phyloP scores from a whole-genome alignment of 352 stramenopile species.

The Pythium dissimile region DNA sequence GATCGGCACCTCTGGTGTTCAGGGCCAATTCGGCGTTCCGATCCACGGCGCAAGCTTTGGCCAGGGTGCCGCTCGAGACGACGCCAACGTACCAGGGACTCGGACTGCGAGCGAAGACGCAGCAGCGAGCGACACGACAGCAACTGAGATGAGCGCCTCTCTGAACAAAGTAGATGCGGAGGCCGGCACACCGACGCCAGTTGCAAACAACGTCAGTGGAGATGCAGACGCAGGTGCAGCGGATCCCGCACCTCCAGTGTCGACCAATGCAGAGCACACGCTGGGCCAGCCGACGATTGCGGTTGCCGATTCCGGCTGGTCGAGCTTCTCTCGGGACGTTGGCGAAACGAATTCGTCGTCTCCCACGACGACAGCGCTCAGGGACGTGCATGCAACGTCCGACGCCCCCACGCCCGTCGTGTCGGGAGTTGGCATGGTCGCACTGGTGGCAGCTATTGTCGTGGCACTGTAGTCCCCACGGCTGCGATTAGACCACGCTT shows the following conservation, averaged over 20 bases:
- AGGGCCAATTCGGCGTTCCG: background rate
- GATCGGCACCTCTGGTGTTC: background rate
- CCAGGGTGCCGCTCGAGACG: background rate
- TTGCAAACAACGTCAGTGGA: too few relatives aligned
- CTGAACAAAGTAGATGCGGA: too few relatives aligned
- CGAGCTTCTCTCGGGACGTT: constrained; percentile 8
- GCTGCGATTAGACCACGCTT: too few relatives aligned
- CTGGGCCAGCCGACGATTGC: constrained; percentile 13
- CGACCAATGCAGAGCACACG: too few relatives aligned
- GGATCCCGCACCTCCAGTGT: too few relatives aligned
- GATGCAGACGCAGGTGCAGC: too few relatives aligned
- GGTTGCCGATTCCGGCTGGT: constrained; percentile 10
- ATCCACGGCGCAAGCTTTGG: background rate
- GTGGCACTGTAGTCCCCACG: too few relatives aligned
- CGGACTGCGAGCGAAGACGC: background rate
- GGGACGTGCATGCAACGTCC: background rate
- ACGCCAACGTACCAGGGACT: background rate
- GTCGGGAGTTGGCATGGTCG: too few relatives aligned
- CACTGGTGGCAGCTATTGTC: too few relatives aligned
- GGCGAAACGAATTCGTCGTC: background rate
- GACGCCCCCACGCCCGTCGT: background rate
- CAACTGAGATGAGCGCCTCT: too few relatives aligned
- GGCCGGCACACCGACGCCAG: too few relatives aligned
- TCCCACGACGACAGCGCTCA: background rate
- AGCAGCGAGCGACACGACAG: too few relatives aligned